These are phyloP conservation scores for Hypoxylon lenormandii DNA, from an alignment of 495 filamentous ascomycete genomes.

Conservation along the genomic window DNA sequence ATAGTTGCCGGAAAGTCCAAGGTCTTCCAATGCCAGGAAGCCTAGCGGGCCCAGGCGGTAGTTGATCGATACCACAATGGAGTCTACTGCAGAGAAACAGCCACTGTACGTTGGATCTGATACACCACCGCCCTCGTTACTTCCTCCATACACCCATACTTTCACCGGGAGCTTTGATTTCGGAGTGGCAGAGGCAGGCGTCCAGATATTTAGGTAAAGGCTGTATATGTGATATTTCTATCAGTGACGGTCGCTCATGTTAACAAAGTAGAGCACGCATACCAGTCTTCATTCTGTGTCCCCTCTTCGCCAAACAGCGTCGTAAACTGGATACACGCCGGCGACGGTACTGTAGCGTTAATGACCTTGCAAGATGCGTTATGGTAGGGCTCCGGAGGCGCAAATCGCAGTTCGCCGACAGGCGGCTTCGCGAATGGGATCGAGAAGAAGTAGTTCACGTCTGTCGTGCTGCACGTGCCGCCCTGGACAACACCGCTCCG, in stretches of 20 bases:
- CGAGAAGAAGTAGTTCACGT: slow-evolving; percentile 40
- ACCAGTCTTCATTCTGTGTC: slow-evolving; percentile 53
- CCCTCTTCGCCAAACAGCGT: slow-evolving; percentile 39
- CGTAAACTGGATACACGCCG: slow-evolving; percentile 54
- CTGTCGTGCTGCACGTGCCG: slow-evolving; percentile 28
- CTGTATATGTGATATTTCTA: slow-evolving; percentile 33
- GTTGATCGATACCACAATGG: slow-evolving; percentile 60
- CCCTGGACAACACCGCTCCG: slow-evolving; percentile 33
- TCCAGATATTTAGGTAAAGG: slow-evolving; percentile 50
- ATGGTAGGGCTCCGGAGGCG: slow-evolving; percentile 45
- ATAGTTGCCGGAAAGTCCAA: slow-evolving; percentile 53
- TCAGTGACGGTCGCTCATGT: slow-evolving; percentile 5
- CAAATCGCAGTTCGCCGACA: slow-evolving; percentile 46
- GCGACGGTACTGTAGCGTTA: slow-evolving; percentile 32
- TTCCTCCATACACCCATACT: slow-evolving; percentile 59
- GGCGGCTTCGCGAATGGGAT: slow-evolving; percentile 52
- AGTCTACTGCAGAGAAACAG: slow-evolving; percentile 53
- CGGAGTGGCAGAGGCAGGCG: slow-evolving; percentile 48
- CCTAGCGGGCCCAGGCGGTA: slow-evolving; percentile 73
- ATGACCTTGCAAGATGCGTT: slow-evolving; percentile 15
- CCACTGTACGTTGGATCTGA: slow-evolving; percentile 56
- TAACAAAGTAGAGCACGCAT: slow-evolving; percentile 11
- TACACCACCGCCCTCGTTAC: slow-evolving; percentile 46
- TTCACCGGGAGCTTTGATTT: slow-evolving; percentile 56
- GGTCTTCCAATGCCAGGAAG: slow-evolving; percentile 57